Conservation (phyloP, 1,284 basidiomycete species). For the Melampsora americana region DNA sequence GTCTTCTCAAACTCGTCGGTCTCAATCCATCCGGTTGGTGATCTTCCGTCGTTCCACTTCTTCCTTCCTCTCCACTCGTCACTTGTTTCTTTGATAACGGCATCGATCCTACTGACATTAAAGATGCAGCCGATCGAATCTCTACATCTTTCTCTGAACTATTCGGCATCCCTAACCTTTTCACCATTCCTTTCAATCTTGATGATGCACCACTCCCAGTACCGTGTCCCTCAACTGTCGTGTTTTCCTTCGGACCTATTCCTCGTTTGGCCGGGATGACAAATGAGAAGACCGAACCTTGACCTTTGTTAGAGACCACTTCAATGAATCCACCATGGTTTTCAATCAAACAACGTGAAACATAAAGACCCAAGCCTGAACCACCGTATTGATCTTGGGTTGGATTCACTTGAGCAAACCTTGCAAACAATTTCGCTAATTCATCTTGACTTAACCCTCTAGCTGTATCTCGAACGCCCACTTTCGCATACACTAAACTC, state of each 20-base stretch:
- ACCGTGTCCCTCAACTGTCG: constrained; percentile 3
- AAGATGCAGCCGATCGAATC: constrained; percentile 31
- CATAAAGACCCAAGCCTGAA: constrained; percentile 36
- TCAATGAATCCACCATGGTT: constrained; percentile 43
- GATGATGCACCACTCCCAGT: constrained; percentile 13
- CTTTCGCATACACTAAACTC: constrained; percentile 28
- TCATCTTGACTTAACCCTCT: constrained; percentile 41
- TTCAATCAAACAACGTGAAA: constrained; percentile 40
- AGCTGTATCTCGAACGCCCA: constrained; percentile 39
- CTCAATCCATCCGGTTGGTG: too few relatives aligned
- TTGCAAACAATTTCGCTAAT: constrained; percentile 29
- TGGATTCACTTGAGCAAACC: constrained; percentile 42
- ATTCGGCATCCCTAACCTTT: background rate
- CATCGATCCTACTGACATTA: constrained; percentile 22
- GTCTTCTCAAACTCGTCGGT: too few relatives aligned
- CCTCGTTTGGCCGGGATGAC: constrained; percentile 36
- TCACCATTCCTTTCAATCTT: background rate
- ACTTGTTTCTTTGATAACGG: background rate
- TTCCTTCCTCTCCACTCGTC: too few relatives aligned
- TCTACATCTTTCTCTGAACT: constrained; percentile 23
- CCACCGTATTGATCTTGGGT: constrained; percentile 44
- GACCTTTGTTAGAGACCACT: constrained; percentile 38
- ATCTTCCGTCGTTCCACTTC: too few relatives aligned
- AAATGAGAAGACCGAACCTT: constrained; percentile 41
- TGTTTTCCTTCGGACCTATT: background rate